Conservation (phyloP, 2,329 filamentous ascomycete genomes). For the Epichloe uncinata region DNA sequence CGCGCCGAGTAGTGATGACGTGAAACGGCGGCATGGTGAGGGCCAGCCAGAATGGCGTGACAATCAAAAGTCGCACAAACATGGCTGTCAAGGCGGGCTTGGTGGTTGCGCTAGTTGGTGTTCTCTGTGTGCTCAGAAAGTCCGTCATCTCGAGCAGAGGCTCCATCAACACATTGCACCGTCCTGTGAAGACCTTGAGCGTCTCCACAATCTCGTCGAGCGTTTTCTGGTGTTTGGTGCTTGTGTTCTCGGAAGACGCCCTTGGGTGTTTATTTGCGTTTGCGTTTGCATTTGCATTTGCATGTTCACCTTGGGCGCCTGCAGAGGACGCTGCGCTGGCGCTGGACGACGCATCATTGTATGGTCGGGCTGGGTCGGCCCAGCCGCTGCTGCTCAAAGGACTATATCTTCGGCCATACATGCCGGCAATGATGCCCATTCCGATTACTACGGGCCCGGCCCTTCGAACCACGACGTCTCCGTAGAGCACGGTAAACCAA, state of each 20-base stretch:
- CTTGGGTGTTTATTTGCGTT: conserved; percentile 26
- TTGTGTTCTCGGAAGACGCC: conserved; percentile 43
- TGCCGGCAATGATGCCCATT: conserved; percentile 66
- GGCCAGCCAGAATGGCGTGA: conserved; percentile 78
- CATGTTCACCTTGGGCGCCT: conserved; percentile 13
- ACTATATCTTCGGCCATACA: conserved; percentile 85
- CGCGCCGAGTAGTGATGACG: conserved; percentile 74
- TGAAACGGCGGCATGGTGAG: conserved; percentile 71
- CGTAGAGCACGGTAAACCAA: conserved; percentile 79
- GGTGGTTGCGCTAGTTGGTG: conserved; percentile 82
- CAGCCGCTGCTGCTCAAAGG: conserved; percentile 78
- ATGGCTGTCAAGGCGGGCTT: conserved; percentile 78
- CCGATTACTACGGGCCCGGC: conserved; percentile 78
- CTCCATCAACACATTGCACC: conserved; percentile 85
- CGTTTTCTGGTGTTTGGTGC: conserved; percentile 77
- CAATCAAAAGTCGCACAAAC: conserved; percentile 75
- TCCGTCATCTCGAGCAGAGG: conserved; percentile 82
- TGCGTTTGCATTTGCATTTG: conserved; percentile 12
- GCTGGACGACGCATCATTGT: conserved; percentile 14
- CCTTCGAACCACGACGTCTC: conserved; percentile 66
- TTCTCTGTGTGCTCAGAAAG: conserved; percentile 82
- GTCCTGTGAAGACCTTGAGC: conserved; percentile 74
- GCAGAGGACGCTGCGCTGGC: conserved; percentile 10
- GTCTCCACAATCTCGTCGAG: conserved; percentile 96
- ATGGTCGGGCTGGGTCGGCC: conserved; percentile 32